Base-by-base conservation (phyloP, 2,329 filamentous ascomycete genomes). In the Penicillium italicum region DNA sequence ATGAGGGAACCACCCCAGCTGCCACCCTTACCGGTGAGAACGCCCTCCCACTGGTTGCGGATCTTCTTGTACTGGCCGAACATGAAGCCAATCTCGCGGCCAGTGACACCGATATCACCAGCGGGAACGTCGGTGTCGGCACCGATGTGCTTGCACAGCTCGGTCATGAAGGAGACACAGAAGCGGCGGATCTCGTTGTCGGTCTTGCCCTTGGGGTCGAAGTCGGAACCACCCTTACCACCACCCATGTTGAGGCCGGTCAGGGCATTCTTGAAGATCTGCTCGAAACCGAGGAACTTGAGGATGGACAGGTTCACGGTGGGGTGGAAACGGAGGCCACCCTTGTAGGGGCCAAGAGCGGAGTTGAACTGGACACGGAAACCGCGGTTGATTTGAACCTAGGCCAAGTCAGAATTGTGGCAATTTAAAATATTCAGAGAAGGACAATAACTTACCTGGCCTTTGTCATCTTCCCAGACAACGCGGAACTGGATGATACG, bases 231-330 rank as follows among this genome's bases (percentile, higher is more conserved):
- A 79, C 94, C 94, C 82, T 97, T 97, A 72, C 89, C 94, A 80
- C 94, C 94, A 64, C 94, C 94, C 86, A 99, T 97, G 80, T 85
- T 90, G 71, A 95, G 79, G 72, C 94, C 94, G 60, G 94, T 97
- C 66, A 97, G 81, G 66, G 94, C 94, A 90, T 97, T 97, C 85
- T 97, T 97, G 85, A 97, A 97, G 80, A 93, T 95, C 81, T 97
- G 94, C 86, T 99, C 94, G 71, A 97, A 97, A 64, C 93, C 94
- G 72, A 99, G 84, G 81, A 97, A 97, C 82, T 99, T 99, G 70
- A 99, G 85, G 71, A 85, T 81, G 55, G 80, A 84, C 51, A 87
- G 79, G 74, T 87, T 81, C 53, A 80, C 77, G 33, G 70, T 66
- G 60, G 93, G 94, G 77, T 99, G 94, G 78, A 99, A 91, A 67